These are phyloP conservation scores for Hippophae tibetana DNA, from an alignment of 306 rosid genomes.

Conservation along the genomic window DNA sequence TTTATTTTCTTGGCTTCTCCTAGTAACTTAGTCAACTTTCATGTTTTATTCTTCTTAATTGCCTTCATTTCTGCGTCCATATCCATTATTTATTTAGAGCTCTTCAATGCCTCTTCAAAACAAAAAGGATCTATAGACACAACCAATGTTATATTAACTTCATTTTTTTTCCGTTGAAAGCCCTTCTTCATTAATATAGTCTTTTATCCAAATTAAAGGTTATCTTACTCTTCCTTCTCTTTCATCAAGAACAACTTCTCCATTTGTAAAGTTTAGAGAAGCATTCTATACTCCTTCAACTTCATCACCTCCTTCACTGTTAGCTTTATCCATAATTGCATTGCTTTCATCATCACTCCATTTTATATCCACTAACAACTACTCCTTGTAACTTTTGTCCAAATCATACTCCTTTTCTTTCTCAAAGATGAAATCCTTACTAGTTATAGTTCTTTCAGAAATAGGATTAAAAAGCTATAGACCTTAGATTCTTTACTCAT, in stretches of 20 bases:
- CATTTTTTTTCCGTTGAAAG: background rate
- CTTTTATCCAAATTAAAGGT: background rate
- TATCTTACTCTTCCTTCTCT: background rate
- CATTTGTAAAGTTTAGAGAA: background rate
- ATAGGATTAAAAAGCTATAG: background rate
- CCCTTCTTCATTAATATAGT: background rate
- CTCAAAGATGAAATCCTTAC: background rate
- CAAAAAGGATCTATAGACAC: background rate
- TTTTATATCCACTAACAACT: background rate
- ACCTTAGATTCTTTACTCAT: conserved; percentile 1
- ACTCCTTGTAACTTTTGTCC: background rate
- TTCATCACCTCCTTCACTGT: background rate
- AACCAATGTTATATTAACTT: background rate
- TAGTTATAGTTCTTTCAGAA: background rate
- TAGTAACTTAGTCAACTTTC: background rate
- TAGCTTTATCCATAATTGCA: background rate
- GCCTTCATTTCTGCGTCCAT: background rate
- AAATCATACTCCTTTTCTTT: too few relatives aligned
- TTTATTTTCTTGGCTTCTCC: background rate
- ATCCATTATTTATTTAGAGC: background rate
- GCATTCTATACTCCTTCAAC: background rate
- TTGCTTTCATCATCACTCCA: background rate
- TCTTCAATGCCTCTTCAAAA: background rate
- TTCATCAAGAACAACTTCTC: background rate
- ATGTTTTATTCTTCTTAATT: too few relatives aligned